These are phyloP conservation scores for Trifolium dubium DNA, from an alignment of 306 rosid genomes.

Conservation along the genomic window DNA sequence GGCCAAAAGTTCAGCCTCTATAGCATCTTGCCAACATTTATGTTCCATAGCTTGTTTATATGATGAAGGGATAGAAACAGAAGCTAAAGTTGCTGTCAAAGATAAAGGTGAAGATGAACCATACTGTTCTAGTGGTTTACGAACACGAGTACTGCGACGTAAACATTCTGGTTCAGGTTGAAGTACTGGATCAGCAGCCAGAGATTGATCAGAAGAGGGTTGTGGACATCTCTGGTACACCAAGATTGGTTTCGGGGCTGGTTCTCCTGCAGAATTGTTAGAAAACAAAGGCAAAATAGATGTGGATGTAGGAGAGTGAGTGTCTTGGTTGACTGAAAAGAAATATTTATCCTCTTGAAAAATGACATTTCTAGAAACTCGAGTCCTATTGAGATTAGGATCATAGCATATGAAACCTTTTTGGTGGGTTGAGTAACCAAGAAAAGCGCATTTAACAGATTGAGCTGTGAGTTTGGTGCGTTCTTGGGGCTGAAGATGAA, in stretches of 20 bases:
- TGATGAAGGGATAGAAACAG: conserved; percentile 5
- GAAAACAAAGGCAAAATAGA: neutral
- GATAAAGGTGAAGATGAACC: neutral
- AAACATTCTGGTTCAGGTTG: too few relatives aligned
- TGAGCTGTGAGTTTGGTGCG: neutral
- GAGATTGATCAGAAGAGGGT: too few relatives aligned
- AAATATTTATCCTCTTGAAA: neutral
- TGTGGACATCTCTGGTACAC: too few relatives aligned
- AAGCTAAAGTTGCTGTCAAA: conserved; percentile 1
- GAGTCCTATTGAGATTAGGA: conserved; percentile 22
- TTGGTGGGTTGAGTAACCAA: neutral
- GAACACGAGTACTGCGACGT: too few relatives aligned
- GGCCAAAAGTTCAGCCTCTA: conserved; percentile 14
- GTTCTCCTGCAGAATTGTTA: neutral
- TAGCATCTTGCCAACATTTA: conserved; percentile 10
- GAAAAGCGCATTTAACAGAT: neutral
- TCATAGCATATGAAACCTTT: neutral
- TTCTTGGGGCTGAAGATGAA: neutral
- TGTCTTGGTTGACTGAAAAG: neutral
- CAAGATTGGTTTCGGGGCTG: too few relatives aligned
- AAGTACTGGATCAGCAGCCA: too few relatives aligned
- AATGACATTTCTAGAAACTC: neutral
- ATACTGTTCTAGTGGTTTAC: neutral
- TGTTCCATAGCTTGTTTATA: conserved; percentile 28
- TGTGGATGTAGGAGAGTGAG: neutral